These are phyloP conservation scores for Gentiana straminea DNA, from an alignment of 257 asterid species.

Conservation along the genomic window DNA sequence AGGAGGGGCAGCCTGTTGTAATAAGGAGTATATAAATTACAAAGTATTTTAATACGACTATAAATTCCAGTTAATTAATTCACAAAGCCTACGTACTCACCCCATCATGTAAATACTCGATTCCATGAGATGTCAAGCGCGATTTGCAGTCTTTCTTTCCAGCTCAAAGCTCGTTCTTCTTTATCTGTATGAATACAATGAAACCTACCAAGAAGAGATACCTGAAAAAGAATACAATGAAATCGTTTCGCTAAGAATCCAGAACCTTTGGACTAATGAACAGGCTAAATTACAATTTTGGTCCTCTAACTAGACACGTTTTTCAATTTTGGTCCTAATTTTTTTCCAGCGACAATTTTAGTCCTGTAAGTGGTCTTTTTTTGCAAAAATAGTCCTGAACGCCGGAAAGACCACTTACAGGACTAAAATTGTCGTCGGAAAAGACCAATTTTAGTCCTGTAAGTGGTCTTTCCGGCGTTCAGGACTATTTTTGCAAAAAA, in stretches of 20 bases:
- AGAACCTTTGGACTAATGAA: too few relatives aligned
- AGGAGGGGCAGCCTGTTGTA: conserved; percentile 84
- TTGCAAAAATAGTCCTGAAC: too few relatives aligned
- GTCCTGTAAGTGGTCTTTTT: too few relatives aligned
- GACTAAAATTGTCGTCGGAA: too few relatives aligned
- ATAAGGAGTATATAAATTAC: conserved; percentile 11
- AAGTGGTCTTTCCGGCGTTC: too few relatives aligned
- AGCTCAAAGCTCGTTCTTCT: conserved; percentile 48
- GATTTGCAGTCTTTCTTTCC: conserved; percentile 88
- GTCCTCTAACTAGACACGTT: too few relatives aligned
- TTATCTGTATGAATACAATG: conserved; percentile 33
- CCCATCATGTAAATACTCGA: conserved; percentile 98
- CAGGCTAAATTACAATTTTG: too few relatives aligned
- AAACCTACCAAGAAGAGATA: conserved; percentile 73
- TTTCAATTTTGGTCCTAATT: too few relatives aligned
- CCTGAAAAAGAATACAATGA: conserved; percentile 39
- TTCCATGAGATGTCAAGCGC: conserved; percentile 86
- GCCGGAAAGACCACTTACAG: too few relatives aligned
- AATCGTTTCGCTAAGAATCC: neutral
- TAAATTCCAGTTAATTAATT: neutral
- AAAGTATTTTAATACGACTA: conserved; percentile 6
- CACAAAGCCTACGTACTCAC: conserved; percentile 42
- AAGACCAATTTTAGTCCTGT: too few relatives aligned
- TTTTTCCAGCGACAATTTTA: too few relatives aligned
- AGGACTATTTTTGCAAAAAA: too few relatives aligned